These are phyloP conservation scores for Fusarium sp. DNA, from an alignment of 2,329 filamentous ascomycete species.

Conservation along the genomic window DNA sequence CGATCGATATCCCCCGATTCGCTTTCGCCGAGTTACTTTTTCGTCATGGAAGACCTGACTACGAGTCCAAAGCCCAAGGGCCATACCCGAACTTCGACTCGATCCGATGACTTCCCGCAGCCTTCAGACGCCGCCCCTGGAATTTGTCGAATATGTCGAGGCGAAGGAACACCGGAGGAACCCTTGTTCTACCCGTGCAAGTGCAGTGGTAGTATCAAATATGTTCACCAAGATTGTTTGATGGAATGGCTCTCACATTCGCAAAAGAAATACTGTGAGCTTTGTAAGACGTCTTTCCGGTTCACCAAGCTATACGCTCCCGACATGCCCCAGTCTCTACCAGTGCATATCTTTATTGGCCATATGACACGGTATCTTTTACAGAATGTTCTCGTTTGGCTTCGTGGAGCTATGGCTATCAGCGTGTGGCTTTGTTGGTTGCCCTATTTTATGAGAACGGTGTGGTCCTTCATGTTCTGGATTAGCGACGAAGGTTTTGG, in stretches of 20 bases:
- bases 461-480: constrained; percentile 97
- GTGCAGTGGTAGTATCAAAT: constrained; percentile 98
- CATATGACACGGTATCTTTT: constrained; percentile 80
- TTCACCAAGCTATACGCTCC: constrained; percentile 98
- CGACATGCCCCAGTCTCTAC: constrained; percentile 88
- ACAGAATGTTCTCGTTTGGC: constrained; percentile 79
- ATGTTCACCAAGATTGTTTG: constrained; percentile 95
- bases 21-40: constrained; percentile 24
- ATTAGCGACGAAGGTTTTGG: constrained; percentile 81
- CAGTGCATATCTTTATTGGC: constrained; percentile 81
- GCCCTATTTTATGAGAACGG: constrained; percentile 88
- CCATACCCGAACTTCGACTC: constrained; percentile 42
- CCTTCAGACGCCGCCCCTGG: constrained; percentile 64
- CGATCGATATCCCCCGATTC: constrained; percentile 40
- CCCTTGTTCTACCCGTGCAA: constrained; percentile 98
- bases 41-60: constrained; percentile 46
- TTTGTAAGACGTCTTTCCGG: constrained; percentile 97
- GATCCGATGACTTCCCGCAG: constrained; percentile 46
- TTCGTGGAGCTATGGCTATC: constrained; percentile 80
- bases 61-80: constrained; percentile 41
- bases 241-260: constrained; percentile 99
- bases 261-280: constrained; percentile 99
- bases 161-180: constrained; percentile 84
- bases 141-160: constrained; percentile 97
- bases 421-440: constrained; percentile 91